Evolutionary conservation across 2,329 filamentous ascomycete genomes (phyloP).

Genomic region (Blumeriella jaapii): DNA sequence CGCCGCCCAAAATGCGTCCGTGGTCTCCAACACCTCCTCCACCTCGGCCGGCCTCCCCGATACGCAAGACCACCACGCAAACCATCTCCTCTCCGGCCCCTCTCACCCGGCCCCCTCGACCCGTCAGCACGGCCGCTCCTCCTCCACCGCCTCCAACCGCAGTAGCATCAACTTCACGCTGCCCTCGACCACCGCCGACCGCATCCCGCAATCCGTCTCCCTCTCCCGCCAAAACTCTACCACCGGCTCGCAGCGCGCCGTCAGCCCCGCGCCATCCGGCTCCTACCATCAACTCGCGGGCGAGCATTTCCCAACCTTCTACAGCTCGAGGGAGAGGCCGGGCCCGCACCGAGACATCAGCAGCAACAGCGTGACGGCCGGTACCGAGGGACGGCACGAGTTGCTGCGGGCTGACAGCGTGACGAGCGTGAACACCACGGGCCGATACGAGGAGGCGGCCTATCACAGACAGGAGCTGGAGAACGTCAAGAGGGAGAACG

Average conservation of each 20-base stretch:
- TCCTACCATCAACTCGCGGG: constrained; percentile 19
- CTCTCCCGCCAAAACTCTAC: constrained; percentile 26
- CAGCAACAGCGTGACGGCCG: constrained; percentile 7
- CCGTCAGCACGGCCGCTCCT: constrained; percentile 43
- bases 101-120: constrained; percentile 44
- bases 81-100: constrained; percentile 45
- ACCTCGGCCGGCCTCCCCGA: constrained; percentile 42
- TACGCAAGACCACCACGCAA: constrained; percentile 34
- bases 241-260: constrained; percentile 19
- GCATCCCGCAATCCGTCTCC: constrained; percentile 17
- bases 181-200: constrained; percentile 28
- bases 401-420: constrained; percentile 13
- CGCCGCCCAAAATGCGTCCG: constrained; percentile 53
- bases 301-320: constrained; percentile 24
- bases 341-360: constrained; percentile 20
- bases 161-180: constrained; percentile 40
- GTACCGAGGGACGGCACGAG: constrained; percentile 1
- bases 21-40: constrained; percentile 54
- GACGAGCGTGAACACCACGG: constrained; percentile 42
- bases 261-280: constrained; percentile 21
- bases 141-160: constrained; percentile 41
- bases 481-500: constrained; percentile 51
- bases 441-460: constrained; percentile 51
- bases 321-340: constrained; percentile 21
- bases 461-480: constrained; percentile 50